Evolutionary conservation across 257 asterid genomes (phyloP), one percentile per base, ranked within the genome.

Genomic region (Leonotis leonurus): DNA sequence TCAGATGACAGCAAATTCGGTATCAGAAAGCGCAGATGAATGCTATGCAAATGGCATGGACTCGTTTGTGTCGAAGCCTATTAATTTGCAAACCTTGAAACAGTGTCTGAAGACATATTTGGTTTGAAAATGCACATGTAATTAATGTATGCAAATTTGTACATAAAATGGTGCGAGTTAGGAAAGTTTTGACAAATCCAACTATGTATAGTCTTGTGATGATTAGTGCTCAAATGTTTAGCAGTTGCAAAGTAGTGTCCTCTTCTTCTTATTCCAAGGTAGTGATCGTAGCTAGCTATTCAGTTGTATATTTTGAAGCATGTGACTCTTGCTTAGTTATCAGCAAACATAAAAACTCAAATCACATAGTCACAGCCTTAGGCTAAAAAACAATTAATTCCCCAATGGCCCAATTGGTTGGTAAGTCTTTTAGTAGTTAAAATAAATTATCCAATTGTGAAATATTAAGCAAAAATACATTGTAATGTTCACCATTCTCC

Each of bases 1-100:
- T 43, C 97, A 90, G 97, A 90, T 88, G 95, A 90, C 97, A 52
- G 97, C 97, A 16, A 90, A 90, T 67, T 71, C 96, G 10, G 65
- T 82, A 40, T 83, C 95, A 5, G 97, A 90, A 68, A 90, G 97
- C 62, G 95, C 87, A 30, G 95, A 88, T 0, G 96, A 90, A 73
- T 90, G 97, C 65, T 88, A 70, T 61, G 91, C 94, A 17, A 90
- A 81, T 56, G 97, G 97, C 44, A 90, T 87, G 97, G 97, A 87
- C 70, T 90, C 97, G 30, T 90, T 87, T 60, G 94, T 90, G 27
- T 85, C 95, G 40, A 90, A 90, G 74, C 96, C 97, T 10, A 75
- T 87, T 6, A 85, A 87, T 6, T 83, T 83, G 51, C 94, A 85
- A 56, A 87, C 73, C 70, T 72, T 87, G 67, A 85, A 78, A 83